phyloP scores from a whole-genome alignment of 306 rosid genomes.

The Vachellia pachyceras region DNA sequence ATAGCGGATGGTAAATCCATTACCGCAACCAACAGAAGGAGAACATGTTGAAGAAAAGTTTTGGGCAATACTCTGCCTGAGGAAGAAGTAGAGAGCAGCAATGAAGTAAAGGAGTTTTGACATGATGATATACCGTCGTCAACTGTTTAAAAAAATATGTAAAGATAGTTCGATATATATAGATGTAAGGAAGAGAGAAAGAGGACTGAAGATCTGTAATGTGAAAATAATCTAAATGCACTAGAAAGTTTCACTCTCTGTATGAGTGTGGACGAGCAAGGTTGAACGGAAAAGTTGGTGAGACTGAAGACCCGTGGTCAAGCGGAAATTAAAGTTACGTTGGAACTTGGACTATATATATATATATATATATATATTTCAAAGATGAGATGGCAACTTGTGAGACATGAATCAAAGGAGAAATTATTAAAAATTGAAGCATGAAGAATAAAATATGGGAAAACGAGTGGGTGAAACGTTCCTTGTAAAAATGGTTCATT shows the following conservation, averaged over 20 bases:
- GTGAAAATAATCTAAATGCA: no score
- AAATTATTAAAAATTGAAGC: background rate
- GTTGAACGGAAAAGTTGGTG: background rate
- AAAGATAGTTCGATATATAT: background rate
- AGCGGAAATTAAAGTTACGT: no score
- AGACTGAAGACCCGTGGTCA: background rate
- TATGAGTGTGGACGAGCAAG: no score
- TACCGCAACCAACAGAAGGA: constrained; percentile 23
- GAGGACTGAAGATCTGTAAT: no score
- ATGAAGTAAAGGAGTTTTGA: constrained; percentile 8
- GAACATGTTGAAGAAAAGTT: constrained; percentile 20
- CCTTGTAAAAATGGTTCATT: constrained; percentile 20
- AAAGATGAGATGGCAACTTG: background rate
- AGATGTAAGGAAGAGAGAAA: no score
- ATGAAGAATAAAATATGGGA: constrained; percentile 13
- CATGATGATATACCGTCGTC: constrained; percentile 18
- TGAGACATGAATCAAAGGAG: background rate
- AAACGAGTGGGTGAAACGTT: constrained; percentile 38
- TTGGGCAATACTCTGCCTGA: constrained; percentile 26
- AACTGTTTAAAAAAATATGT: background rate
- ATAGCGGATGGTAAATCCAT: constrained; percentile 28
- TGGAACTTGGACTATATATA: background rate
- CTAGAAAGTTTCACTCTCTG: no score
- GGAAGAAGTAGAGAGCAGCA: constrained; percentile 25
- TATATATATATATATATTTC: background rate